Conservation (phyloP, 345 rosid species). For the Lepidium africanum region DNA sequence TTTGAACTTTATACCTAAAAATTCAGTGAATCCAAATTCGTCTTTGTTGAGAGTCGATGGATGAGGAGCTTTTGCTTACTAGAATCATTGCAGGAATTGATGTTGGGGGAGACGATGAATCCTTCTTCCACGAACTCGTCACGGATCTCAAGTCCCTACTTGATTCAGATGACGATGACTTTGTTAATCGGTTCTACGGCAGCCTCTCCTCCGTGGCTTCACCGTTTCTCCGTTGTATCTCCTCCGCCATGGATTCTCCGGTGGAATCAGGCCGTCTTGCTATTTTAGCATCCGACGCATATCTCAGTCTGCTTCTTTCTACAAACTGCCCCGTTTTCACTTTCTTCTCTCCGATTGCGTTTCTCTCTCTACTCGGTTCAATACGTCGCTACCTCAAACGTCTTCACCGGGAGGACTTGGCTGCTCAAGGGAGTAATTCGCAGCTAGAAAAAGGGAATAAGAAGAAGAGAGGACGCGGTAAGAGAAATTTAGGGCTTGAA, state of each 20-base stretch:
- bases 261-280: constrained; percentile 30
- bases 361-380: constrained; percentile 65
- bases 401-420: constrained; percentile 5
- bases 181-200: constrained; percentile 40
- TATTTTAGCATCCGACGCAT: constrained; percentile 48
- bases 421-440: constrained; percentile 7
- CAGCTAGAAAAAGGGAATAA: constrained; percentile 19
- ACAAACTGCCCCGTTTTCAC: constrained; percentile 69
- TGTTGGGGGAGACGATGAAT: constrained; percentile 21
- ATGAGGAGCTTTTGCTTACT: constrained; percentile 22
- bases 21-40: not conserved
- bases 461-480: constrained; percentile 30
- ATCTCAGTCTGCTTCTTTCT: constrained; percentile 53
- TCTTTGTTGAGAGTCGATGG: constrained; percentile 17
- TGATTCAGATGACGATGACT: constrained; percentile 38
- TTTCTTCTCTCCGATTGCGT: constrained; percentile 67
- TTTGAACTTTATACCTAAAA: constrained; percentile 2
- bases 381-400: constrained; percentile 60
- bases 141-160: constrained; percentile 48
- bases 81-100: constrained; percentile 21
- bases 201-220: constrained; percentile 45
- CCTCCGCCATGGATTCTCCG: constrained; percentile 59
- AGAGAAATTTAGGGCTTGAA: constrained; percentile 11
- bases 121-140: constrained; percentile 24
- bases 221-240: constrained; percentile 40